A percentile compares a stretch with the other conserved stretches of the same genome.
Conservation (phyloP, 2,329 filamentous ascomycete genomes). For the Colletotrichum gigasporum region DNA sequence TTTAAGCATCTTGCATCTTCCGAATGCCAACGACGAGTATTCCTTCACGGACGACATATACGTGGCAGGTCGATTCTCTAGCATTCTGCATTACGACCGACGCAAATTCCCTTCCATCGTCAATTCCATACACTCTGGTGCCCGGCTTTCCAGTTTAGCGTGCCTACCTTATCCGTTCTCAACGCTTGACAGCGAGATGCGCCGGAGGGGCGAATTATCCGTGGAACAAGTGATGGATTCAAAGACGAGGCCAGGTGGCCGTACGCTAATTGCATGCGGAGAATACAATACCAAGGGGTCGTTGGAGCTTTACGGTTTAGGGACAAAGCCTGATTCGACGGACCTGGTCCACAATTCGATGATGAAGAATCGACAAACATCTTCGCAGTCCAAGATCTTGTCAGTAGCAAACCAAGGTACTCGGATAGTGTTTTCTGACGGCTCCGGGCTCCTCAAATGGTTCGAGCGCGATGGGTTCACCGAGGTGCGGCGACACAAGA, state of each 20-base stretch:
- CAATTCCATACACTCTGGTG: slow-evolving; percentile 85
- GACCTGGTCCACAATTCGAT: slow-evolving; percentile 52
- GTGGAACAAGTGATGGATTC: slow-evolving; percentile 61
- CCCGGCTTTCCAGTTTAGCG: slow-evolving; percentile 77
- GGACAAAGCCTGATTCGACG: slow-evolving; percentile 54
- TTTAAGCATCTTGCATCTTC: slow-evolving; percentile 82
- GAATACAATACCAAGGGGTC: slow-evolving; percentile 94
- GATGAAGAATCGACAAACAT: slow-evolving; percentile 85
- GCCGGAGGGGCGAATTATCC: slow-evolving; percentile 64
- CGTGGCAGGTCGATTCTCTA: slow-evolving; percentile 88
- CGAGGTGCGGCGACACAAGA: slow-evolving; percentile 62
- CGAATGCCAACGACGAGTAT: slow-evolving; percentile 59
- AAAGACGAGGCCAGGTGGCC: slow-evolving; percentile 62
- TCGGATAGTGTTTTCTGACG: slow-evolving; percentile 84
- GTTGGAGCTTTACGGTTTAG: slow-evolving; percentile 93
- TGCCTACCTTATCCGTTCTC: slow-evolving; percentile 75
- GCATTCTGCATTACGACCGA: slow-evolving; percentile 88
- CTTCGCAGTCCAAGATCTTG: slow-evolving; percentile 81
- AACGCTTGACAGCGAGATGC: slow-evolving; percentile 66
- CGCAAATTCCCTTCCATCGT: slow-evolving; percentile 82
- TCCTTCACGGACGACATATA: slow-evolving; percentile 82
- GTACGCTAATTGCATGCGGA: slow-evolving; percentile 82
- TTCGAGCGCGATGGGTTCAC: slow-evolving; percentile 84
- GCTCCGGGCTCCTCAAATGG: slow-evolving; percentile 87
- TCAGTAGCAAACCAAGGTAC: slow-evolving; percentile 85